Evolutionary conservation across 1,139 yeast genomes (phyloP).

Genomic region (Ashbya aceris): DNA sequence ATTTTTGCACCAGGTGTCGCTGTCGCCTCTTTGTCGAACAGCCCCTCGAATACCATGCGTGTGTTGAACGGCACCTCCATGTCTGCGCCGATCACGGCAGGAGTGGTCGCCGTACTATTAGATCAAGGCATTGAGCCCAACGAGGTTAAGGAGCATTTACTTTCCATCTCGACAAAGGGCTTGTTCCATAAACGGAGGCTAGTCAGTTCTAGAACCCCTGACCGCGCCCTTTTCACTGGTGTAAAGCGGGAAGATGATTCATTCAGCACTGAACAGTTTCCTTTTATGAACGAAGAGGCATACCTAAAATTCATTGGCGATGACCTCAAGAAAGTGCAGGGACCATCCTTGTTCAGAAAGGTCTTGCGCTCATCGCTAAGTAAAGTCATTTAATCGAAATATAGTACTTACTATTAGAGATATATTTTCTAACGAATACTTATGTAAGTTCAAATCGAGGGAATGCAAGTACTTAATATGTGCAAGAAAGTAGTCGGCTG

Average conservation of each 20-base stretch:
- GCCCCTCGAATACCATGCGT: slow-evolving; percentile 14
- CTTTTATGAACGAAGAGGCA: slow-evolving; percentile 18
- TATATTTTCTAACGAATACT: not conserved
- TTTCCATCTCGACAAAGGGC: slow-evolving; percentile 32
- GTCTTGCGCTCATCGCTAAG: slow-evolving; percentile 2
- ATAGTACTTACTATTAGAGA: not conserved
- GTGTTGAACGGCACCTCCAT: slow-evolving; percentile 75
- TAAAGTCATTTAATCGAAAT: slow-evolving; percentile 1
- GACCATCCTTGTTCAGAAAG: slow-evolving; percentile 4
- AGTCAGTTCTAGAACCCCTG: slow-evolving; percentile 40
- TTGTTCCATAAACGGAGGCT: slow-evolving; percentile 31
- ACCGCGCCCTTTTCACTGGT: slow-evolving; percentile 37
- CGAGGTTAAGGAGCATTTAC: slow-evolving; percentile 35
- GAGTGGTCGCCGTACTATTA: slow-evolving; percentile 55
- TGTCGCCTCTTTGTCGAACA: slow-evolving; percentile 34
- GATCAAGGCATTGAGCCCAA: slow-evolving; percentile 46
- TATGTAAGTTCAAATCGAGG: not conserved
- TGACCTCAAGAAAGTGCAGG: slow-evolving; percentile 3
- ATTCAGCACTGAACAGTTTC: slow-evolving; percentile 20
- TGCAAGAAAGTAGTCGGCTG: too few species aligned
- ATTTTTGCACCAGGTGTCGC: slow-evolving; percentile 73
- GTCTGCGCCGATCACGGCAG: slow-evolving; percentile 78
- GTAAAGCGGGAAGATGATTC: slow-evolving; percentile 27
- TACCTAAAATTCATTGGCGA: slow-evolving; percentile 4
- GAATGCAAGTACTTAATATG: too few species aligned